phyloP scores from a whole-genome alignment of 768 basidiomycete species.

The Heimioporus sp. region DNA sequence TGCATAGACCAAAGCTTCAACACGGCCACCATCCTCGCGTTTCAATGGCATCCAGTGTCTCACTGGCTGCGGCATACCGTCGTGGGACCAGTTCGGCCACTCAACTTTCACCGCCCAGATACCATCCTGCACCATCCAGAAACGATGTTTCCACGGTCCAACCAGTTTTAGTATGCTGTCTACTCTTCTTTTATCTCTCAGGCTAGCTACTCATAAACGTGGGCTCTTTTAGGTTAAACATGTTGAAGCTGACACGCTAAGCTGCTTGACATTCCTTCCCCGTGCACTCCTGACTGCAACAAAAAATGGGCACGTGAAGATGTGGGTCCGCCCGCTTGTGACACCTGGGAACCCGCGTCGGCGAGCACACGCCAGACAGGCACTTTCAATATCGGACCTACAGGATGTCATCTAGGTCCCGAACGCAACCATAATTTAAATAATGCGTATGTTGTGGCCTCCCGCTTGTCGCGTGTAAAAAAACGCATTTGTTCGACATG shows the following conservation, averaged over 20 bases:
- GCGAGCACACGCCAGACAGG: slow-evolving; percentile 29
- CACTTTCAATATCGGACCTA: slow-evolving; percentile 30
- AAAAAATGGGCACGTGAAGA: slow-evolving; percentile 71
- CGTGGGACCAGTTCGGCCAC: slow-evolving; percentile 55
- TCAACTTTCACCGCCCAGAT: slow-evolving; percentile 56
- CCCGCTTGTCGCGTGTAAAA: too few relatives aligned
- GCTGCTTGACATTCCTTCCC: slow-evolving; percentile 74
- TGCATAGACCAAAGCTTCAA: slow-evolving; percentile 85
- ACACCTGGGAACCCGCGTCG: slow-evolving; percentile 25
- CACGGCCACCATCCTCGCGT: slow-evolving; percentile 69
- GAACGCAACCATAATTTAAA: slow-evolving; percentile 1
- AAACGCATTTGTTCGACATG: too few relatives aligned
- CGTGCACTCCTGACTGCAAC: slow-evolving; percentile 77
- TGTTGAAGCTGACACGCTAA: slow-evolving; percentile 77
- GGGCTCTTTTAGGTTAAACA: slow-evolving; percentile 60
- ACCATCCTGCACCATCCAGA: slow-evolving; percentile 86
- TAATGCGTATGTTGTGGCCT: slow-evolving; percentile 13
- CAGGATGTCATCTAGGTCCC: slow-evolving; percentile 22
- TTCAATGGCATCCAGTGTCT: slow-evolving; percentile 77
- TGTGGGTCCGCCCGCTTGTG: slow-evolving; percentile 80
- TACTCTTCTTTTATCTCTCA: not conserved
- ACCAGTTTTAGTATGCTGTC: slow-evolving; percentile 71
- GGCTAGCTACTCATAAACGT: not conserved
- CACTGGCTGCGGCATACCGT: slow-evolving; percentile 63
- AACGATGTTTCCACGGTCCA: slow-evolving; percentile 90